phyloP scores from a whole-genome alignment of 2,329 filamentous ascomycete species.

The Dendrostoma leiphaemia region DNA sequence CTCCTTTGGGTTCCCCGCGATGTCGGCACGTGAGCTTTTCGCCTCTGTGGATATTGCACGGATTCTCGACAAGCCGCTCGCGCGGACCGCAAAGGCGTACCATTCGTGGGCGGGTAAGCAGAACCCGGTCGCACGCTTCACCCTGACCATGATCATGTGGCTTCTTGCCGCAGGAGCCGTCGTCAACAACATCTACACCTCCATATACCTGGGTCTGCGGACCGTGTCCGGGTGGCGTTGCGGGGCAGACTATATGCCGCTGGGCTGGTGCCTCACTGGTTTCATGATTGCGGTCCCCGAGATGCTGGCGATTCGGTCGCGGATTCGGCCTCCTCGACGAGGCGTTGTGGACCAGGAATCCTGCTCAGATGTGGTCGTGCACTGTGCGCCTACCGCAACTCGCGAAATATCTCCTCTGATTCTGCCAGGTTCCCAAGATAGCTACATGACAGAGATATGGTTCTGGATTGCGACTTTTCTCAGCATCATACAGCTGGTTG shows the following conservation, averaged over 20 bases:
- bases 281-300: neutral
- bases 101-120: neutral
- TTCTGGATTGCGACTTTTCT: neutral
- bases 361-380: neutral
- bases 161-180: neutral
- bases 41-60: neutral
- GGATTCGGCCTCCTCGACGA: neutral
- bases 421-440: neutral
- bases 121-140: neutral
- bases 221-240: slow-evolving; percentile 5
- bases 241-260: slow-evolving; percentile 1
- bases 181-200: slow-evolving; percentile 1
- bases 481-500: neutral
- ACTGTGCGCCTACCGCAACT: too few relatives aligned
- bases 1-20: slow-evolving; percentile 2
- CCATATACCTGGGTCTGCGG: neutral
- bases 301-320: neutral
- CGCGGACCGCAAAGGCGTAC: neutral
- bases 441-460: neutral
- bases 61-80: neutral
- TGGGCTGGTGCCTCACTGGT: neutral
- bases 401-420: neutral
- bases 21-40: neutral
- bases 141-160: neutral
- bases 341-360: neutral